Base-by-base conservation (phyloP, 2,329 filamentous ascomycete genomes). In the Ceratocystis harringtonii region DNA sequence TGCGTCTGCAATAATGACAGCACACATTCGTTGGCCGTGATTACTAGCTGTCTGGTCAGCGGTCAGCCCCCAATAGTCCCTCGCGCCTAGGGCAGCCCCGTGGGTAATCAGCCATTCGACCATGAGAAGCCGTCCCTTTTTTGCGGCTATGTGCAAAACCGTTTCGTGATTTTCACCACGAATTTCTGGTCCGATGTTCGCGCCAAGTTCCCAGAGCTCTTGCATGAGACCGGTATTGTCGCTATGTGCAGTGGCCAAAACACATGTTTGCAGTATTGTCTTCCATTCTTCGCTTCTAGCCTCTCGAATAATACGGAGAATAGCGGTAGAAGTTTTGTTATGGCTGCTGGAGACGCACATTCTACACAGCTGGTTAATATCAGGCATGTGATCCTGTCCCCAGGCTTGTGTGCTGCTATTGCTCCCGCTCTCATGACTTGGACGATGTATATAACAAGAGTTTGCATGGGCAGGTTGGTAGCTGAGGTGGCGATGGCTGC, bases 271-370 rank as follows among this genome's bases (percentile, higher is more conserved):
- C 1, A 66, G 41, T n/a, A 50, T 52, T 3, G n/a, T 28, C 7
- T 55, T 15, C 65, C 50, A 63, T 15, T 58, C 32, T 7, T 30
- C 61, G n/a, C n/a, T 22, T 10, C 28, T n/a, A 5, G 17, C 7
- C 1, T 22, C 7, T 2, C 43, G 28, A 32, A 61, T 55, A 2
- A 22, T 22, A 4, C 41, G 57, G 10, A 69, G 57, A 30, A 68
- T 66, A 6, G 66, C 62, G 2, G 68, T 64, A 30, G 66, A 66
- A 45, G 61, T 62, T 43, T 70, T 69, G 43, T 69, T 69, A 0
- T 69, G 64, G 48, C 60, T 65, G 32, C 68, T 66, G 30, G 61
- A 64, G 22, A 60, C 62, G 64, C 69, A 68, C 12, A 70, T 60
- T 19, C 48, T 52, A 17, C 68, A 62, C 10, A 69, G 66, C 10